Conservation (phyloP, 345 rosid species). For the Xanthoceras sorbifolium region DNA sequence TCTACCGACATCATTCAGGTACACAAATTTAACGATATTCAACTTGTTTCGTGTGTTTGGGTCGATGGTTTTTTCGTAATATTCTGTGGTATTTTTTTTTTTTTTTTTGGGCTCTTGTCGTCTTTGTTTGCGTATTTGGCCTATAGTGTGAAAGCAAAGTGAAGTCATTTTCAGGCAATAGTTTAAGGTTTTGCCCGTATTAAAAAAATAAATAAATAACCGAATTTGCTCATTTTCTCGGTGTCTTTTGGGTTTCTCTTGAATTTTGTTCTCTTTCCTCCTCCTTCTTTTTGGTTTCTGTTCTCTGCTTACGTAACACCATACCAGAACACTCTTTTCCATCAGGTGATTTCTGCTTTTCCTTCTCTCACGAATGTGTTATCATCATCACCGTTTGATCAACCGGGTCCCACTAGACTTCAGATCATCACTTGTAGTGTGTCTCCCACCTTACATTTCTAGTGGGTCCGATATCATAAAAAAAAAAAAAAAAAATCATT, state of each 20-base stretch:
- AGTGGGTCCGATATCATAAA: background rate
- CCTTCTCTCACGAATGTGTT: background rate
- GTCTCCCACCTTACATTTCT: background rate
- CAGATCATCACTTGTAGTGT: background rate
- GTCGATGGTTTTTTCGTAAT: too few species aligned
- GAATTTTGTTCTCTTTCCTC: constrained; percentile 5
- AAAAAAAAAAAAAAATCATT: too few species aligned
- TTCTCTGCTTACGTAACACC: constrained; percentile 12
- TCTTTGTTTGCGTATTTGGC: background rate
- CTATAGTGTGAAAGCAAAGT: constrained; percentile 5
- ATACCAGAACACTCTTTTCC: constrained; percentile 12
- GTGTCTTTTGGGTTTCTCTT: constrained; percentile 1
- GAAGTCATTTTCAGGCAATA: constrained; percentile 24
- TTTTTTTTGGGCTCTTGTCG: background rate
- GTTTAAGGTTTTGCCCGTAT: background rate
- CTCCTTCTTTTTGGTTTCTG: too few species aligned
- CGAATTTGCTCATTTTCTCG: constrained; percentile 1
- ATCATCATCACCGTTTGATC: background rate
- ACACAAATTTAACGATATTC: constrained; percentile 1
- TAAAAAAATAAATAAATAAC: constrained; percentile 16
- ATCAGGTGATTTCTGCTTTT: constrained; percentile 12
- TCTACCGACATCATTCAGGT: constrained; percentile 69
- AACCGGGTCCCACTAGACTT: constrained; percentile 18
- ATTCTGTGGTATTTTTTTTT: too few species aligned
- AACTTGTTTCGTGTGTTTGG: background rate